phyloP scores from a whole-genome alignment of 2,329 filamentous ascomycete species.

The Lachnellula hyalina region DNA sequence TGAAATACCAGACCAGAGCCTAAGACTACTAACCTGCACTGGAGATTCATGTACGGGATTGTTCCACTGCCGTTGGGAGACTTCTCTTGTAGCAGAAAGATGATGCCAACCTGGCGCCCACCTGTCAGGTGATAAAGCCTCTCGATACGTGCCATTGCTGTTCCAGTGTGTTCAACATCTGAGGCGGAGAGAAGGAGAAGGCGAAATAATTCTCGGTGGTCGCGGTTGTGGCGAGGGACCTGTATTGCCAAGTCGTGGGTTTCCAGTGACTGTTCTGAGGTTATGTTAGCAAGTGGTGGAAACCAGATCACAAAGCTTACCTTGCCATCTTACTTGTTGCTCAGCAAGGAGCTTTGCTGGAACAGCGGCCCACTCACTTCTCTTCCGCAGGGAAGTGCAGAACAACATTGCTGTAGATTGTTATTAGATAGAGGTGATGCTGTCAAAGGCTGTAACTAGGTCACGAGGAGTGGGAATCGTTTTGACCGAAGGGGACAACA shows the following conservation, averaged over 20 bases:
- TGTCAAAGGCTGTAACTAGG: not conserved
- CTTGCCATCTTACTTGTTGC: constrained; percentile 28
- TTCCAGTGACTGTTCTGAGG: constrained; percentile 21
- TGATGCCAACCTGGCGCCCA: constrained; percentile 27
- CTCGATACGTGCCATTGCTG: constrained; percentile 27
- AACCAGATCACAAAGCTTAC: constrained; percentile 12
- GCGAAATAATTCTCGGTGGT: constrained; percentile 17
- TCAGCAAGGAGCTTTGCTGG: constrained; percentile 23
- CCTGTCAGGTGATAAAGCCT: constrained; percentile 29
- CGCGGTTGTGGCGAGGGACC: constrained; percentile 10
- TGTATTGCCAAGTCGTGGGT: constrained; percentile 29
- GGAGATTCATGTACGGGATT: constrained; percentile 26
- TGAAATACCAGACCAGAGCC: not conserved
- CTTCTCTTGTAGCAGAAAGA: constrained; percentile 29
- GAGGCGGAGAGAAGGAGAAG: constrained; percentile 27
- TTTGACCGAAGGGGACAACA: no score
- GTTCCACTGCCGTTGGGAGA: constrained; percentile 17
- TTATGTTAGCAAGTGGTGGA: not conserved
- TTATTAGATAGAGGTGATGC: not conserved
- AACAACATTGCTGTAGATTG: constrained; percentile 23
- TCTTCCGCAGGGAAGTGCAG: constrained; percentile 28
- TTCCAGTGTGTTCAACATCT: constrained; percentile 16
- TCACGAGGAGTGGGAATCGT: not conserved
- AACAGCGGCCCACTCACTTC: constrained; percentile 26
- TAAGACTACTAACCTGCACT: constrained; percentile 22